These are phyloP conservation scores for Picea sitchensis DNA, from an alignment of 75 land plant species.

Conservation along the genomic window DNA sequence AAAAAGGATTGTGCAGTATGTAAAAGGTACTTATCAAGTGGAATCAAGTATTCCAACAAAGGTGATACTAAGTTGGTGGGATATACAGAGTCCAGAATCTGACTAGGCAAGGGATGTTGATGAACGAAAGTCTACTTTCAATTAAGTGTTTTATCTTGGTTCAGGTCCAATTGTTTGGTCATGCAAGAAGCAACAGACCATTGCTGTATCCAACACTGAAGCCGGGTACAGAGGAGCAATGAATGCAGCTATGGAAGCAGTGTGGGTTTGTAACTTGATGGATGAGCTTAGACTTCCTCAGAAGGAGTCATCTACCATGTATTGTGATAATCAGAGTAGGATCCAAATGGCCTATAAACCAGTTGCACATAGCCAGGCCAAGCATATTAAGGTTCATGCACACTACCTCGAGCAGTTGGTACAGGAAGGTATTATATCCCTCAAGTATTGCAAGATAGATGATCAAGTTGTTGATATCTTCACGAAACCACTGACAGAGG, in stretches of 20 bases:
- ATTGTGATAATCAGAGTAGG: background rate
- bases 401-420: no score
- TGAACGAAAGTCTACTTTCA: background rate
- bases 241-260: background rate
- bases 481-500: no score
- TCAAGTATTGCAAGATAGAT: no score
- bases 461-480: no score
- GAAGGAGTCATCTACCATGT: background rate
- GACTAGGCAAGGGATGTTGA: background rate
- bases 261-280: background rate
- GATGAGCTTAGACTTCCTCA: background rate
- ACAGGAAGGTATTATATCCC: no score
- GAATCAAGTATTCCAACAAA: no score
- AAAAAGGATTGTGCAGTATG: no score
- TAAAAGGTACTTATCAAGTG: no score
- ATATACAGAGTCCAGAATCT: background rate
- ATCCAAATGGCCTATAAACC: background rate
- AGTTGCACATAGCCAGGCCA: no score
- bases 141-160: background rate
- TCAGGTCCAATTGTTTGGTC: background rate
- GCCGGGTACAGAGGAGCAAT: background rate
- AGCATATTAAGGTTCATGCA: no score
- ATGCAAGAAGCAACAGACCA: background rate
- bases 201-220: background rate
- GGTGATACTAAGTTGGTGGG: background rate